Conservation (phyloP, 352 stramenopile genomes). For the Thalassiosira livingstoniorum region DNA sequence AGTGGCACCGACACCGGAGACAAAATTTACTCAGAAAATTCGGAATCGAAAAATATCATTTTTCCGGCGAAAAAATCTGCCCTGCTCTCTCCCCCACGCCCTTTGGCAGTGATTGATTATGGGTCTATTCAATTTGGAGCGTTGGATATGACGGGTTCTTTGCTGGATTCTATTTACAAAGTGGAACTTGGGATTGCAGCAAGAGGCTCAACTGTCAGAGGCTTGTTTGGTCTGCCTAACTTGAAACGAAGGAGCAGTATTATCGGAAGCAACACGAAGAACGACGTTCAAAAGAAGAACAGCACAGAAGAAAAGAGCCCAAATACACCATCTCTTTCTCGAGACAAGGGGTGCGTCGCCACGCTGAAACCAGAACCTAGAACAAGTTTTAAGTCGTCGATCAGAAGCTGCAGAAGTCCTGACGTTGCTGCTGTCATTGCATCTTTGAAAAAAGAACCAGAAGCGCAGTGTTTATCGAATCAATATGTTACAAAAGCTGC, state of each 20-base stretch:
- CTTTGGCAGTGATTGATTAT: constrained; percentile 47
- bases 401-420: constrained; percentile 8
- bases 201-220: background rate
- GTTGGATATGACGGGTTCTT: constrained; percentile 36
- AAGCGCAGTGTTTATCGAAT: background rate
- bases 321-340: background rate
- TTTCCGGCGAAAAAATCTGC: background rate
- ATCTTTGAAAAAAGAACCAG: constrained; percentile 15
- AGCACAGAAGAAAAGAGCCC: background rate
- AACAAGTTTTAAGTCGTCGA: background rate
- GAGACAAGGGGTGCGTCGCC: background rate
- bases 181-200: constrained; percentile 7
- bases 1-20: background rate
- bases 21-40: no score
- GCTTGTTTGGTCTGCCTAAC: background rate
- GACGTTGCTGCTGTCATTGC: constrained; percentile 23
- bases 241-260: background rate
- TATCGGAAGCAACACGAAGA: background rate
- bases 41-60: background rate
- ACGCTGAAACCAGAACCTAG: constrained; percentile 1
- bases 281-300: background rate
- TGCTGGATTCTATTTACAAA: constrained; percentile 49
- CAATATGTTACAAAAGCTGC: background rate
- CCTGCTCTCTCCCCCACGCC: constrained; percentile 1
- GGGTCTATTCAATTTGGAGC: constrained; percentile 38